Conservation (phyloP, 1,139 yeast species). For the Scheffersomyces stambukii region DNA sequence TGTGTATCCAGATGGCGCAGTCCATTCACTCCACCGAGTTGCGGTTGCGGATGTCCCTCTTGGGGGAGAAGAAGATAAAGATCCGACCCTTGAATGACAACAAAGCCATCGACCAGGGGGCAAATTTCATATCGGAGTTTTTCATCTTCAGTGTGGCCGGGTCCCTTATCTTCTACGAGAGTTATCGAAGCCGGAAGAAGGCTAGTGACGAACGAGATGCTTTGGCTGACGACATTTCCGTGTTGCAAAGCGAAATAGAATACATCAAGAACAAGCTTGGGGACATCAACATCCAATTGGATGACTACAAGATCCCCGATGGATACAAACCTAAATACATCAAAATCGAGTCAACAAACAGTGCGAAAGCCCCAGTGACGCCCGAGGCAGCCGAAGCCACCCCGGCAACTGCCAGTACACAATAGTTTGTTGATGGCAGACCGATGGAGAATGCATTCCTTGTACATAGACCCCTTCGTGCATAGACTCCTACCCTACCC, state of each 20-base stretch:
- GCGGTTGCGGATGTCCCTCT: conserved; percentile 54
- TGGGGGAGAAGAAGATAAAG: conserved; percentile 55
- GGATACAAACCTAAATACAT: conserved; percentile 44
- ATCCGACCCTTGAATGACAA: conserved; percentile 81
- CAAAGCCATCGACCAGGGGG: conserved; percentile 81
- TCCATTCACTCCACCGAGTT: conserved; percentile 65
- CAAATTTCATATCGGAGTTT: conserved; percentile 71
- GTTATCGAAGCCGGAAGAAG: conserved; percentile 64
- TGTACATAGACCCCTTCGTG: conserved; percentile 1
- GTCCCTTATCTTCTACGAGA: conserved; percentile 68
- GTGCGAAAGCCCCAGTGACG: background rate
- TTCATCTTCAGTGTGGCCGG: conserved; percentile 82
- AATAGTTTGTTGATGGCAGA: background rate
- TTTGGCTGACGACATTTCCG: conserved; percentile 63
- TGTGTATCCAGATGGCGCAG: conserved; percentile 75
- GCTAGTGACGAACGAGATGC: conserved; percentile 58
- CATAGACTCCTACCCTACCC: too few relatives aligned
- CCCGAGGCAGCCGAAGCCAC: background rate
- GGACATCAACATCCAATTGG: conserved; percentile 32
- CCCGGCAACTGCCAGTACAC: background rate
- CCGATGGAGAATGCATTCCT: background rate
- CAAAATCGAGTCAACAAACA: conserved; percentile 15
- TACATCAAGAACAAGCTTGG: conserved; percentile 33
- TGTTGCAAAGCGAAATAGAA: conserved; percentile 68
- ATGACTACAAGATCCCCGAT: conserved; percentile 45